Conservation (phyloP, 495 filamentous ascomycete species). For the Aspergillus olivimuriae region DNA sequence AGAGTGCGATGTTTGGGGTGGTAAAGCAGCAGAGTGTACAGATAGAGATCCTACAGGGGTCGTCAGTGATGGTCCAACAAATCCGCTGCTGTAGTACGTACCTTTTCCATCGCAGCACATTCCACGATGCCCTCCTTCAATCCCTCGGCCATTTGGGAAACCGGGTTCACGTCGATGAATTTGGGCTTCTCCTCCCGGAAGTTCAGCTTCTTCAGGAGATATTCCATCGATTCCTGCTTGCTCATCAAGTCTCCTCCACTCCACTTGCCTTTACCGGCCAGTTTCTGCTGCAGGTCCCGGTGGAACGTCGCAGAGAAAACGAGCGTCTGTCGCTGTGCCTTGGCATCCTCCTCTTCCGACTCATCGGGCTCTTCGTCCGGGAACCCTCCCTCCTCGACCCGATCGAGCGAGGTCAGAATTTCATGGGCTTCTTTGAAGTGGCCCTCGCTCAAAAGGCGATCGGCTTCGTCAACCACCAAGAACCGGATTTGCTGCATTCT, state of each 20-base stretch:
- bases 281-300: constrained; percentile 79
- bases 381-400: constrained; percentile 33
- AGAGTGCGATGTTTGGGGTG: constrained; percentile 73
- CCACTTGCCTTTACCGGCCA: constrained; percentile 65
- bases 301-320: constrained; percentile 98
- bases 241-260: constrained; percentile 52
- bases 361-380: constrained; percentile 30
- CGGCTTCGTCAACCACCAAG: constrained; percentile 90
- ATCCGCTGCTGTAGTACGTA: constrained; percentile 21
- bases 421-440: constrained; percentile 92
- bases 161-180: constrained; percentile 86
- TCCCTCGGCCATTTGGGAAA: constrained; percentile 75
- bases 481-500: constrained; percentile 68
- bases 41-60: constrained; percentile 84
- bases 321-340: constrained; percentile 66
- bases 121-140: constrained; percentile 88
- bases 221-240: constrained; percentile 80
- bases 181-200: constrained; percentile 78
- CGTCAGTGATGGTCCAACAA: no score
- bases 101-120: constrained; percentile 89
- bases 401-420: constrained; percentile 70
- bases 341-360: constrained; percentile 15
- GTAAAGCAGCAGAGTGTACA: constrained; percentile 81
- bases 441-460: constrained; percentile 84
- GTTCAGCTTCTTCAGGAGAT: constrained; percentile 82